Evolutionary conservation across 2,329 filamentous ascomycete species (phyloP), one percentile per base, ranked within the genome.

Genomic region (Cercospora sojina): DNA sequence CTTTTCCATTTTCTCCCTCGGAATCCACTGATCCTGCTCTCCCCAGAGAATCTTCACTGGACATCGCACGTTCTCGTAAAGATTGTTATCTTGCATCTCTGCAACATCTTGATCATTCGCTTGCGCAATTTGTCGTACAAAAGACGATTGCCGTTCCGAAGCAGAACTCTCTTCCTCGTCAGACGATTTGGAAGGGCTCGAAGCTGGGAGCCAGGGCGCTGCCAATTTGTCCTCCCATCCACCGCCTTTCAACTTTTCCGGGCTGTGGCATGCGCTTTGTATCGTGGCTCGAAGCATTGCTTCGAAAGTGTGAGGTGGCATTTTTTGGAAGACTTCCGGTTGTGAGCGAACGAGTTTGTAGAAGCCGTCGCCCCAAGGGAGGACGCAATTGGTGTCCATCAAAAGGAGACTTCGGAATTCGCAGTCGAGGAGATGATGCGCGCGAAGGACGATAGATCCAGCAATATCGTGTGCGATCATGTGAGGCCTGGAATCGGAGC

Each of bases 381-480:
- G 77, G 0, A 83, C 72, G 0, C 79, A 77, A 3, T 83, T 82
- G 0, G 82, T 80, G 43, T 84, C 78, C 20, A 82, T 76, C 0
- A 83, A 73, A 32, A 80, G 78, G 1, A 84, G 72, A 35, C 77
- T 80, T 2, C 72, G 74, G 65, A 79, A 83, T 0, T 76, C 64
- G 10, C 75, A 76, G 2, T 68, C 73, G 59, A 82, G 79, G 0
- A 81, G 55, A 0, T 83, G 69, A 59, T 79, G 73, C 0, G 77
- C 77, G 2, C 81, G 77, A 5, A 83, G 58, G 20, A 74, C 75
- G 49, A 83, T 77, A 9, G 82, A 64, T 0, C 82, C 81, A 0
- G 76, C 82, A 38, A 82, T 78, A 31, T 83, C 82, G 65, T 84
- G 82, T 0, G 81, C 81, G 1, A 83, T 67, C 0, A 84, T 73